Conservation (phyloP, 495 filamentous ascomycete genomes). For the Penicillium ucsense region DNA sequence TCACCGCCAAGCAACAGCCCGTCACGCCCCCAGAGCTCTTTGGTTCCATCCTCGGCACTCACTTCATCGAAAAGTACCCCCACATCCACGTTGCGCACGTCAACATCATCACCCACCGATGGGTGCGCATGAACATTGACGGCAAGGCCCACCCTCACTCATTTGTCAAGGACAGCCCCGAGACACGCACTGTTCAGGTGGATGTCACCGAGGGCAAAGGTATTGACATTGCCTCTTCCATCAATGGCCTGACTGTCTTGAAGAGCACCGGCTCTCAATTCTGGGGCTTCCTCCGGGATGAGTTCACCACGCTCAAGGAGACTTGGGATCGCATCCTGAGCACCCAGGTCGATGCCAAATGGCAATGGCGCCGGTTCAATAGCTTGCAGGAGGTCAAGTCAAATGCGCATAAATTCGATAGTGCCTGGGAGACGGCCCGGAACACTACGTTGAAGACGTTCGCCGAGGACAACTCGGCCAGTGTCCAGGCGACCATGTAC, state of each 20-base stretch:
- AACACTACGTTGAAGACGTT: conserved; percentile 84
- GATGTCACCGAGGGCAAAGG: conserved; percentile 47
- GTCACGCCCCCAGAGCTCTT: conserved; percentile 92
- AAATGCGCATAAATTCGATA: conserved; percentile 58
- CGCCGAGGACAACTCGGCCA: conserved; percentile 82
- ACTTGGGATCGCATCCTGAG: conserved; percentile 91
- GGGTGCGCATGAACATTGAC: conserved; percentile 82
- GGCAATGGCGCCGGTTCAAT: conserved; percentile 71
- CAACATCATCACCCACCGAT: conserved; percentile 74
- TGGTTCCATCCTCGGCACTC: conserved; percentile 68
- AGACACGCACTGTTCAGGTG: conserved; percentile 56
- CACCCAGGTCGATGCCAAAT: conserved; percentile 78
- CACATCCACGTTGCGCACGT: conserved; percentile 81
- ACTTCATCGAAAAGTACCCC: conserved; percentile 78
- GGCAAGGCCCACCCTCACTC: conserved; percentile 93
- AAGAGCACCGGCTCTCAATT: conserved; percentile 98
- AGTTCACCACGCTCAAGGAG: conserved; percentile 83
- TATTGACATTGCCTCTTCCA: conserved; percentile 61
- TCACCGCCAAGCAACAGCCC: conserved; percentile 86
- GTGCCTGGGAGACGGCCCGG: conserved; percentile 64
- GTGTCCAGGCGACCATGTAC: conserved; percentile 96
- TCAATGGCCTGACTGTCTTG: conserved; percentile 73
- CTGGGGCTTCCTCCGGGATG: conserved; percentile 85
- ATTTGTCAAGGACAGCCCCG: conserved; percentile 81
- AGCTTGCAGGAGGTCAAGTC: conserved; percentile 58